Base-by-base conservation (phyloP, 805 yeast genomes). In the Saccharomycopsis amapae region DNA sequence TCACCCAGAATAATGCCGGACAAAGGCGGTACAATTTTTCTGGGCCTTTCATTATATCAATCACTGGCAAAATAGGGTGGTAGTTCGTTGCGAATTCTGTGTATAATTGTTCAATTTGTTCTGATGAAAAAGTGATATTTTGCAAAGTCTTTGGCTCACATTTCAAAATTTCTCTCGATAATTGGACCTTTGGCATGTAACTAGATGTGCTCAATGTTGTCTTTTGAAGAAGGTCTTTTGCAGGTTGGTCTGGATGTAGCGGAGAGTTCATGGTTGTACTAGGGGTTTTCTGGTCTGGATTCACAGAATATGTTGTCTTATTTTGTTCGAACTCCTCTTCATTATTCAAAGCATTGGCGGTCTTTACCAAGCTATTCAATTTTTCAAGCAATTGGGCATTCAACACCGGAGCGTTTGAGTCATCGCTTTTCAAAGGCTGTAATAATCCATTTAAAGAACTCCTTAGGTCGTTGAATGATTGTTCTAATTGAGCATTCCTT, bases 1-100 rank as follows among this genome's bases (percentile, higher is more conserved):
- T 80, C 0, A 90, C 89, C 98, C 98, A 90, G 58, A 90, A 90
- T 17, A 90, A 66, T 2, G 90, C 81, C 0, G 97, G 96, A 48
- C 96, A 87, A 15, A 85, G 68, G 48, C 77, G 64, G 60, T 84
- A 85, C 6, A 89, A 73, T 39, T 78, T 67, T 55, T 88, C 97
- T 1, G 95, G 93, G 7, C 96, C 96, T 50, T 75, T 76, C 5
- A 68, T 53, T 2, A 90, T 73, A 58, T 90, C 95, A 2, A 90
- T 93, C 1, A 90, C 84, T 0, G 97, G 97, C 40, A 93, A 60
- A 42, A 84, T 79, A 1, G 86, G 84, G 61, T 90, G 97, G 58
- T 93, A 90, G 50, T 76, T 69, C n/a, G 68, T 64, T 3, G 79
- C 81, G 59, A 79, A 90, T 59, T 86, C 96, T 25, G 66, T 50